These are phyloP conservation scores for Poa annua DNA, from an alignment of 176 grass and related monocot genomes.

Conservation along the genomic window DNA sequence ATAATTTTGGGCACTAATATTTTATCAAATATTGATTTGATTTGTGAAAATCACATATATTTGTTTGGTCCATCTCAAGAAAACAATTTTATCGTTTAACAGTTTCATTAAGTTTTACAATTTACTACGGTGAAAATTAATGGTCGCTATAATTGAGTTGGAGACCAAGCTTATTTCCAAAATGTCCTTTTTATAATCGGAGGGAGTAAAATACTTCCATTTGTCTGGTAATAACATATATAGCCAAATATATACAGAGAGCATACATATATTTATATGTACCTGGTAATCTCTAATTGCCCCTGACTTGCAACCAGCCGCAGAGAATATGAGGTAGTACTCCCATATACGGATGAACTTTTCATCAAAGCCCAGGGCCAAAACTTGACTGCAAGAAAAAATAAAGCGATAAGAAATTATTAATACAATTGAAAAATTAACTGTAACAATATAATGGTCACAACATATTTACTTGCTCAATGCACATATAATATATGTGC, in stretches of 20 bases:
- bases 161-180: not conserved
- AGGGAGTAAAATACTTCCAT: not conserved
- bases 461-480: not conserved
- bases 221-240: not conserved
- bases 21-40: not conserved
- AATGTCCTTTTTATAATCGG: not conserved
- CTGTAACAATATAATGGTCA: not conserved
- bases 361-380: conserved; percentile 18
- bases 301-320: not conserved
- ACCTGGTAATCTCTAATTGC: conserved; percentile 3
- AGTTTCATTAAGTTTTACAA: not conserved
- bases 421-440: not conserved
- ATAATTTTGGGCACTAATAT: not conserved
- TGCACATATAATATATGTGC: not conserved
- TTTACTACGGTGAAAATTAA: not conserved
- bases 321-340: not conserved
- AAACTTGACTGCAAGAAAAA: not conserved
- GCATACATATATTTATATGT: not conserved
- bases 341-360: conserved; percentile 17
- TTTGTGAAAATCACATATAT: not conserved
- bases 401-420: not conserved
- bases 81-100: not conserved
- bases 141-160: not conserved
- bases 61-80: not conserved
- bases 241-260: not conserved